A percentile compares a stretch with the other conserved stretches of the same genome.
phyloP scores from a whole-genome alignment of 2,329 filamentous ascomycete genomes.

The Scytalidium sp. region DNA sequence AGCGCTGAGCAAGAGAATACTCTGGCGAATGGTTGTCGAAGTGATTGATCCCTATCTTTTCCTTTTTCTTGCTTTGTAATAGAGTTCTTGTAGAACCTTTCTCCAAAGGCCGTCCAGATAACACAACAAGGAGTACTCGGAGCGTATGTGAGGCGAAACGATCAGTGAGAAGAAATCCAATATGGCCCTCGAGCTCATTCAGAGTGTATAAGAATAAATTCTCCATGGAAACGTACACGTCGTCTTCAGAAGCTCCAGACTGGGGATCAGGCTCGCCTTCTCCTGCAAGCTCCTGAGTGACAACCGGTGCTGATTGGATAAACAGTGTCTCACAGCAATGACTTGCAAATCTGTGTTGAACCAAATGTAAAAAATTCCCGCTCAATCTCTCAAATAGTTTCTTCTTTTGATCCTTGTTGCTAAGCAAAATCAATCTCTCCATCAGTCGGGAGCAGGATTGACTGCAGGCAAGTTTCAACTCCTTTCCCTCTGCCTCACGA shows the following conservation, averaged over 20 bases:
- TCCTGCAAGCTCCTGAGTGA: slow-evolving; percentile 66
- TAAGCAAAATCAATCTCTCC: slow-evolving; percentile 85
- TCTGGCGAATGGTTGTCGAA: slow-evolving; percentile 48
- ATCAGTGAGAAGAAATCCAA: slow-evolving; percentile 80
- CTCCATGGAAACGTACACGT: slow-evolving; percentile 67
- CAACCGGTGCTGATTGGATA: slow-evolving; percentile 72
- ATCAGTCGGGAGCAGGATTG: slow-evolving; percentile 92
- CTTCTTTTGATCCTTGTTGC: slow-evolving; percentile 78
- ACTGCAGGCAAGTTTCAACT: slow-evolving; percentile 92
- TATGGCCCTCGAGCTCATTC: slow-evolving; percentile 81
- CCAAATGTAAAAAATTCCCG: slow-evolving; percentile 81
- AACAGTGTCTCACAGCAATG: slow-evolving; percentile 97
- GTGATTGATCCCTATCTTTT: slow-evolving; percentile 67
- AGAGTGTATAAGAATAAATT: slow-evolving; percentile 79
- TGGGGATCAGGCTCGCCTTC: background rate
- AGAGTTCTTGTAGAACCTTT: slow-evolving; percentile 66
- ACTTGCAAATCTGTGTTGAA: slow-evolving; percentile 94
- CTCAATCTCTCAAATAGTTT: slow-evolving; percentile 80
- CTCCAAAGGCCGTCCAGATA: slow-evolving; percentile 79
- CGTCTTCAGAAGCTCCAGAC: slow-evolving; percentile 36
- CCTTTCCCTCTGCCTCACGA: slow-evolving; percentile 83
- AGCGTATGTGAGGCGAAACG: slow-evolving; percentile 87
- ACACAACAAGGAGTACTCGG: slow-evolving; percentile 78
- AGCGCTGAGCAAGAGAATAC: slow-evolving; percentile 40
- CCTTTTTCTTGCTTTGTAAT: slow-evolving; percentile 91